A percentile compares a stretch with the other conserved stretches of the same genome.
These are phyloP conservation scores for Pleodorina starrii DNA, from an alignment of 139 green algal genomes.

Conservation along the genomic window DNA sequence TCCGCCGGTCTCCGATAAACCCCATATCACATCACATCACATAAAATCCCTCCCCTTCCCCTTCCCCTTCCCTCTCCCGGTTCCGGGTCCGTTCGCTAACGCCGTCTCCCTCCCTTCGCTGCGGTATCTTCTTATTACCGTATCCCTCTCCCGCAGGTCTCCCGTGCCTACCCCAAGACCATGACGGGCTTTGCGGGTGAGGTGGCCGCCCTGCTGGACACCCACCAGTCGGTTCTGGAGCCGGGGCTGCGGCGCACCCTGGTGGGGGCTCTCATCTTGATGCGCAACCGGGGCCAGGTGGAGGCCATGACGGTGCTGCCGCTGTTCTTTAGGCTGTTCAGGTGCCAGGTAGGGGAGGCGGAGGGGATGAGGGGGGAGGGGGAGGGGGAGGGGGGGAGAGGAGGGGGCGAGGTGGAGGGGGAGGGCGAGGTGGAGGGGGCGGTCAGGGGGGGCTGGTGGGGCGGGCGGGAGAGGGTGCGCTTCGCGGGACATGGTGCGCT, in stretches of 20 bases:
- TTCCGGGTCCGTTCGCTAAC: too few relatives aligned
- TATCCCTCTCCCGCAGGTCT: conserved; percentile 71
- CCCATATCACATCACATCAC: too few relatives aligned
- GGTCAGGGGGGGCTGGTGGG: not conserved
- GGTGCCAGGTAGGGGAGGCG: conserved; percentile 31
- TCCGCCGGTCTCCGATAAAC: too few relatives aligned
- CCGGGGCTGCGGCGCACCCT: conserved; percentile 75
- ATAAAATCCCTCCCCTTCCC: too few relatives aligned
- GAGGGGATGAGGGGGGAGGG: not conserved
- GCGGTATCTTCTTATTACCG: too few relatives aligned
- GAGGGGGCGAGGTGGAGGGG: not conserved
- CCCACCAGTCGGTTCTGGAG: conserved; percentile 82
- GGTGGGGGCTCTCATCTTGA: conserved; percentile 92
- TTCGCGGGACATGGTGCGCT: too few relatives aligned
- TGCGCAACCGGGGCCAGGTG: conserved; percentile 87
- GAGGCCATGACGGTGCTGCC: conserved; percentile 85
- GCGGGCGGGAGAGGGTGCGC: not conserved
- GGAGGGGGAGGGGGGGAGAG: not conserved
- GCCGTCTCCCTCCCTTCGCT: too few relatives aligned
- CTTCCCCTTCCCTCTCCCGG: too few relatives aligned
- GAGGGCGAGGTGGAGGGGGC: not conserved
- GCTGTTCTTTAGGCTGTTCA: conserved; percentile 96
- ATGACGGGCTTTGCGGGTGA: conserved; percentile 78
- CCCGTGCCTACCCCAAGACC: conserved; percentile 78
- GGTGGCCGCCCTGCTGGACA: conserved; percentile 91